Conservation (phyloP, 148 eudicot species). For the Rhododendron ferrugineum region DNA sequence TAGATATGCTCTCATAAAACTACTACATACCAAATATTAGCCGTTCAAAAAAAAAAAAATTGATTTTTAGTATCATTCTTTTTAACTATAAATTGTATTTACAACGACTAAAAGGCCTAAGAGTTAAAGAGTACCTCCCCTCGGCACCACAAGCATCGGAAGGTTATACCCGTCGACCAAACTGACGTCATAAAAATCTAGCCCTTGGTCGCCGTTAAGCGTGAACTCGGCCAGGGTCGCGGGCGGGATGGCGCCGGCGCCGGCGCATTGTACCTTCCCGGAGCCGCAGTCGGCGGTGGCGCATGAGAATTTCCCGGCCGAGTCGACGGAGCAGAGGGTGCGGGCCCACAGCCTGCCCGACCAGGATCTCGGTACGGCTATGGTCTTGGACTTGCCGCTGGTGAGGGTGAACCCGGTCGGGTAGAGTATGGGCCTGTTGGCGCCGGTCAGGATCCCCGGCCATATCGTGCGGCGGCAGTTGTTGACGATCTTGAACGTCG, state of each 20-base stretch:
- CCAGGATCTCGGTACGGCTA: slow-evolving; percentile 60
- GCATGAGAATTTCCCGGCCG: slow-evolving; percentile 51
- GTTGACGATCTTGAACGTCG: slow-evolving; percentile 68
- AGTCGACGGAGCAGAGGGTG: slow-evolving; percentile 53
- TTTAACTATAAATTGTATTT: not conserved
- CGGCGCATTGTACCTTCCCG: slow-evolving; percentile 60
- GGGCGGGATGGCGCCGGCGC: slow-evolving; percentile 83
- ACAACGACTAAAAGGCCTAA: not conserved
- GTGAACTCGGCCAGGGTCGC: slow-evolving; percentile 95
- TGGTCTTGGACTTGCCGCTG: slow-evolving; percentile 48
- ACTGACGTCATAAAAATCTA: slow-evolving; percentile 94
- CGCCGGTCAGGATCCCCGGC: slow-evolving; percentile 96
- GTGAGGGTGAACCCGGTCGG: slow-evolving; percentile 80
- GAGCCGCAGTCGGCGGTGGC: slow-evolving; percentile 89
- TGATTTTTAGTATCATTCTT: not conserved
- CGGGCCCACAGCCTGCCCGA: slow-evolving; percentile 98
- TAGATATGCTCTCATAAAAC: not conserved
- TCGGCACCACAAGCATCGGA: slow-evolving; percentile 67
- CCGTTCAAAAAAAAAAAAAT: too few species aligned
- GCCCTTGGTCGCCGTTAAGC: slow-evolving; percentile 79
- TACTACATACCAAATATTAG: not conserved
- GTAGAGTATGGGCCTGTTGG: slow-evolving; percentile 49
- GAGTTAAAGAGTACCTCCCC: slow-evolving; percentile 24
- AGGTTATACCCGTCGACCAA: slow-evolving; percentile 95
- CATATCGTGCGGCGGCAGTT: slow-evolving; percentile 72